Evolutionary conservation across 768 basidiomycete species (phyloP), one percentile per base, ranked within the genome.

Genomic region (Pleurotus sapidus): DNA sequence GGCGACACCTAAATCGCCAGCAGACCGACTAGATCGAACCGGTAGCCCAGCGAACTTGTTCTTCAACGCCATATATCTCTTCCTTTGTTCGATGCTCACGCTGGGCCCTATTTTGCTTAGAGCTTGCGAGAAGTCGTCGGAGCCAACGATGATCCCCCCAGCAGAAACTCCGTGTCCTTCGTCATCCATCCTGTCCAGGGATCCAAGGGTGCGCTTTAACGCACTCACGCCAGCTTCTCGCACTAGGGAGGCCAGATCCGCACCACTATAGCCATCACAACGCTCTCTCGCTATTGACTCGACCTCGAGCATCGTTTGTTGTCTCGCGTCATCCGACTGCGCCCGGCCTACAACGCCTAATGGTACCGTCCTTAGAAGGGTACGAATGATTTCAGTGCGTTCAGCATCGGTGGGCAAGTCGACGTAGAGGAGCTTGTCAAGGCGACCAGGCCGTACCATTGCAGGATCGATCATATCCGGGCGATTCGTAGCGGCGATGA

Each of bases 401-500:
- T 95, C 95, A 25, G 72, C 66, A 0, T 86, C 61, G 0, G 78
- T 74, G 18, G 95, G 95, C 0, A 96, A 78, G 70, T 96, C 95
- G 64, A 97, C 93, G 64, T 95, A 98, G 43, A 97, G 79, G 4
- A 96, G 80, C 69, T 97, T 97, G 74, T 97, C 95, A 9, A 98
- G 81, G 8, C 95, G 84, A 0, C 95, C 95, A 0, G 95, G 95
- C n/a, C 95, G 89, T 54, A 93, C 92, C 94, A 96, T 95, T 5
- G 95, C 95, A 0, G 95, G 95, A 67, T 98, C 95, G 59, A 97
- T 95, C 87, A 96, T 96, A 74, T 98, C 94, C 1, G 95, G 95
- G 11, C 95, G 80, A 70, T 96, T 98, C 27, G 94, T 97, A 6
- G 95, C 95, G 0, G 90, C 95, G 58, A 97, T 93, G 43, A 98